Conservation (phyloP, 2,329 filamentous ascomycete species). For the Dactylonectria estremocensis region DNA sequence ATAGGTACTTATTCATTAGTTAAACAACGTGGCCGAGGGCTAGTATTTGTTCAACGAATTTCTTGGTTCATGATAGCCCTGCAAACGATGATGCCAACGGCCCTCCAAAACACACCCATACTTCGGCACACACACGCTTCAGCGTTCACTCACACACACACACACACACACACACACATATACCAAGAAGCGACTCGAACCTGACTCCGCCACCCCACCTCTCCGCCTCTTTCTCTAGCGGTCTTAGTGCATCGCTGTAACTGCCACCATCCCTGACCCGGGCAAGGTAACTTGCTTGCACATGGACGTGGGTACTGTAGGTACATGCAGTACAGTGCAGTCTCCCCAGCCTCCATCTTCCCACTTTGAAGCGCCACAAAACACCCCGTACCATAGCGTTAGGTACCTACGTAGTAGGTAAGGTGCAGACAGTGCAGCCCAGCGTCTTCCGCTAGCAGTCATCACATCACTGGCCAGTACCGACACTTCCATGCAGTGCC, state of each 20-base stretch:
- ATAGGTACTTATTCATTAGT: background rate
- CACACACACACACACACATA: background rate
- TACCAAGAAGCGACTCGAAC: slow-evolving; percentile 8
- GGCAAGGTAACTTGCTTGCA: background rate
- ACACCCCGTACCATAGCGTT: background rate
- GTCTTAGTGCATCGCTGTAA: slow-evolving; percentile 15
- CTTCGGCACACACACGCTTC: background rate
- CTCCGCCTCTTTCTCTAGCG: slow-evolving; percentile 18
- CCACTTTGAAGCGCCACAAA: no score
- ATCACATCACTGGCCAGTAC: background rate
- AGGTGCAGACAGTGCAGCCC: background rate
- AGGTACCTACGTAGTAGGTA: background rate
- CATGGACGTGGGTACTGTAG: background rate
- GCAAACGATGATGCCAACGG: slow-evolving; percentile 9
- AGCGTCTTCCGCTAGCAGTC: background rate
- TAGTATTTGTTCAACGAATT: background rate
- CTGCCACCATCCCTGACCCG: slow-evolving; percentile 2
- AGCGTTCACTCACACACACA: no score
- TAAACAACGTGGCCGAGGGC: background rate
- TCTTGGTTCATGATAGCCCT: background rate
- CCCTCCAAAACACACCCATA: slow-evolving; percentile 9
- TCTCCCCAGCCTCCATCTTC: background rate
- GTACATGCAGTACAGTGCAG: background rate
- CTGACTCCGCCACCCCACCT: slow-evolving; percentile 15
- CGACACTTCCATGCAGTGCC: background rate